Conservation (phyloP, 805 yeast genomes). For the Candida adriatica region DNA sequence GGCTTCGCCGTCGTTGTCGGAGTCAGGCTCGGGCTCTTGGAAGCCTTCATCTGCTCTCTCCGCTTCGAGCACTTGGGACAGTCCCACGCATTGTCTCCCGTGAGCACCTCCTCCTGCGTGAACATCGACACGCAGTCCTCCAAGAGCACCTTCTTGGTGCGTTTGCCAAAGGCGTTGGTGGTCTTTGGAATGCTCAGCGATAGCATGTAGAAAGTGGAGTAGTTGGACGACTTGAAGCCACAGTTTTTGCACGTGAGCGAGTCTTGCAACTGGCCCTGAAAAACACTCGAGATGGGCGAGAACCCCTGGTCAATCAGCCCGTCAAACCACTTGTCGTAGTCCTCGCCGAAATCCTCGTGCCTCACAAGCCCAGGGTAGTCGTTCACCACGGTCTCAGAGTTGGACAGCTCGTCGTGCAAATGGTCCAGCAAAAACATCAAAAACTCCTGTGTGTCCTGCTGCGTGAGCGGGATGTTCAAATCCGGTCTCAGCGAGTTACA, state of each 20-base stretch:
- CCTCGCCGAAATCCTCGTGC: slow-evolving; percentile 34
- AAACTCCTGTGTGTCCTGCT: slow-evolving; percentile 79
- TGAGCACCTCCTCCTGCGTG: slow-evolving; percentile 55
- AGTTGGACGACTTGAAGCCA: slow-evolving; percentile 52
- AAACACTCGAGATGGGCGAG: slow-evolving; percentile 58
- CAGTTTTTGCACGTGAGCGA: slow-evolving; percentile 58
- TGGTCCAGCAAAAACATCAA: slow-evolving; percentile 58
- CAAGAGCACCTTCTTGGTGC: slow-evolving; percentile 34
- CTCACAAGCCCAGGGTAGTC: slow-evolving; percentile 32
- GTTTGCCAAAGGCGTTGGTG: slow-evolving; percentile 23
- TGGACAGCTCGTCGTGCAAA: slow-evolving; percentile 58
- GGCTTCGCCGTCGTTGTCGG: background rate
- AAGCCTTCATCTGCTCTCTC: slow-evolving; percentile 1
- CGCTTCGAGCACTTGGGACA: slow-evolving; percentile 57
- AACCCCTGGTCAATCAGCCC: slow-evolving; percentile 50
- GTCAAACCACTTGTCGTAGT: slow-evolving; percentile 58
- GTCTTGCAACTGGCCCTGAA: slow-evolving; percentile 71
- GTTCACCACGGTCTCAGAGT: slow-evolving; percentile 29
- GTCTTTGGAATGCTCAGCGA: slow-evolving; percentile 53
- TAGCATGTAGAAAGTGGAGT: slow-evolving; percentile 53
- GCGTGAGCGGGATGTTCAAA: slow-evolving; percentile 62
- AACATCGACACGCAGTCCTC: slow-evolving; percentile 60
- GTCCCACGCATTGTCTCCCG: slow-evolving; percentile 77
- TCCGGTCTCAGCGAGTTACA: slow-evolving; percentile 54
- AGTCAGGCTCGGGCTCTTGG: background rate